Base-by-base conservation (phyloP, 768 basidiomycete species). In the Mycena capillaripes region DNA sequence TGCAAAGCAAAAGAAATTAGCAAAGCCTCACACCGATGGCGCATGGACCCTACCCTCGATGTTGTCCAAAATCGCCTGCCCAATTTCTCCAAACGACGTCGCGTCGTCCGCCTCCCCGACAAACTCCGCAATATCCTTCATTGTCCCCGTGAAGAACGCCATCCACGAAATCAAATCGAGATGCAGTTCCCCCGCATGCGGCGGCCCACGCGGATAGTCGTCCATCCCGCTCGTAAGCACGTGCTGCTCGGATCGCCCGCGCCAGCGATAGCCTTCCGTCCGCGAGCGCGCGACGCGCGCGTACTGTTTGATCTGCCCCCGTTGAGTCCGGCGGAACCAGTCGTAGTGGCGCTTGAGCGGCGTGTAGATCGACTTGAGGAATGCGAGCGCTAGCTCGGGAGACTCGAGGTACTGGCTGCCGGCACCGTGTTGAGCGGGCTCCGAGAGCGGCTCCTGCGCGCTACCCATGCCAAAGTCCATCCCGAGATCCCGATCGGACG, bases 191-290 rank as follows among this genome's bases (percentile, higher is more conserved):
- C 97, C 97, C 2, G 91, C 87, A 78, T 97, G 95, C 8, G 97
- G 93, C 30, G 92, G 90, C 17, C 94, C 96, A 64, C 97, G 89
- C 14, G 97, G 97, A 81, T 97, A 98, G 82, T 99, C 97, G 79
- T 99, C 97, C 91, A 99, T 92, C 1, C 97, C 97, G 77, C 94
- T 95, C 0, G 97, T 98, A 67, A 99, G 84, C 44, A 99, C 93
- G 81, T 97, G 96, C 30, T 88, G 87, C 76, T 92, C 88, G 9
- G 95, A 94, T 48, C 97, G 87, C 32, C 97, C 97, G 36, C 97
- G 90, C 97, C 97, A 99, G 38, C 97, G 89, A 83, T 98, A 99
- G 2, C 89, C 97, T 81, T 98, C 97, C 1, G 91, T 91, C 61
- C 93, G 87, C n/a, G 95, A 95, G n/a, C 93, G 90, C 2, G 95